Conservation (phyloP, 768 basidiomycete species). For the Pisolithus microcarpus region DNA sequence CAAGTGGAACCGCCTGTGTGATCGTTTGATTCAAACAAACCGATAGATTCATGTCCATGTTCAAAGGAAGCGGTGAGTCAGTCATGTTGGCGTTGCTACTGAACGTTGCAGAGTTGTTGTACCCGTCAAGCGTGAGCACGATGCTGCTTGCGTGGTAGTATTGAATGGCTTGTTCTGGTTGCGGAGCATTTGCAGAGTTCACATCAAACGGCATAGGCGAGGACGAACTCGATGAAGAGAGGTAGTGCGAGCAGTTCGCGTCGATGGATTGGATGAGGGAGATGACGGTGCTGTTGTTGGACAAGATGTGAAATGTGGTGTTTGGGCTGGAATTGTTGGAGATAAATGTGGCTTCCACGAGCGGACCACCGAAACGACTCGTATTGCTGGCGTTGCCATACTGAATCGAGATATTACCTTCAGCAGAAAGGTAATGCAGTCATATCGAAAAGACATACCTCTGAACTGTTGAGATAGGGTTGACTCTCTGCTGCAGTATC, state of each 20-base stretch:
- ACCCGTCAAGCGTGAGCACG: conserved; percentile 54
- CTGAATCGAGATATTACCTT: conserved; percentile 23
- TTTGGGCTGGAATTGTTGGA: conserved; percentile 28
- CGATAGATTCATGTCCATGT: conserved; percentile 30
- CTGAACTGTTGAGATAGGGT: conserved; percentile 31
- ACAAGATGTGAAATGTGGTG: conserved; percentile 39
- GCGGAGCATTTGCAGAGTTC: conserved; percentile 20
- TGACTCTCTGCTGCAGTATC: conserved; percentile 20
- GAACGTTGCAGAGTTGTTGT: conserved; percentile 55
- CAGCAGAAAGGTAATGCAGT: background rate
- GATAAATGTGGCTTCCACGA: conserved; percentile 32
- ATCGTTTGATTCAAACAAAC: too few species aligned
- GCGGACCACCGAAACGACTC: conserved; percentile 43
- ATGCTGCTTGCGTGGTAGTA: conserved; percentile 65
- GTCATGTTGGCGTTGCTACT: conserved; percentile 32
- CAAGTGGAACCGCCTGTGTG: too few species aligned
- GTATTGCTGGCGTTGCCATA: conserved; percentile 40
- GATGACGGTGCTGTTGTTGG: conserved; percentile 41
- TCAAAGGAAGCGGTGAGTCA: conserved; percentile 44
- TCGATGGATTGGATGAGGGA: conserved; percentile 38
- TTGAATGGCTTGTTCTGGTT: conserved; percentile 51
- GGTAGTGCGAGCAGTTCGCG: conserved; percentile 35
- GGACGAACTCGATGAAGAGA: conserved; percentile 28
- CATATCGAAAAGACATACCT: conserved; percentile 26
- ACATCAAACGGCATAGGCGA: conserved; percentile 27